Evolutionary conservation across 176 grass and related monocot species (phyloP).

Genomic region (Musa itinerans): DNA sequence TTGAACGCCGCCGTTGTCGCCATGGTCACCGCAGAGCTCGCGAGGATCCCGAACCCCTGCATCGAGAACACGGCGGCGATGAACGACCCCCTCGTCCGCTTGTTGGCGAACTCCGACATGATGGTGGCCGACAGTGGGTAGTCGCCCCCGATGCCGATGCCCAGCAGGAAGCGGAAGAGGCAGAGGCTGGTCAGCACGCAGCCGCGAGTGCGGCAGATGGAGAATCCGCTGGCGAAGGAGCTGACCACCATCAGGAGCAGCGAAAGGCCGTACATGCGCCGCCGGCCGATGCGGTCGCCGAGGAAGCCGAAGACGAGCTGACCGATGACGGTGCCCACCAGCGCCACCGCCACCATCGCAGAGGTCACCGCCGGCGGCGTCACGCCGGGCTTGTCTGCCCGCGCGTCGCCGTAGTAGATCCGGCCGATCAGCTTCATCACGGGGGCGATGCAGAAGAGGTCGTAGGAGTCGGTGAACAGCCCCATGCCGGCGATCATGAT

Average conservation of each 20-base stretch:
- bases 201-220: conserved; percentile 50
- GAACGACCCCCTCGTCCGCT: conserved; percentile 47
- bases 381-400: neutral
- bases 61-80: conserved; percentile 85
- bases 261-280: conserved; percentile 25
- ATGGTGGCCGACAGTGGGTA: conserved; percentile 80
- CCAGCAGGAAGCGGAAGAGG: conserved; percentile 69
- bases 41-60: conserved; percentile 79
- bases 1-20: conserved; percentile 44
- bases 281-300: conserved; percentile 29
- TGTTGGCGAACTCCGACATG: conserved; percentile 84
- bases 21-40: conserved; percentile 68
- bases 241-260: conserved; percentile 37
- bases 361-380: conserved; percentile 23
- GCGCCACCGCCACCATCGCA: conserved; percentile 18
- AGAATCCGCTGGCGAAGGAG: conserved; percentile 57
- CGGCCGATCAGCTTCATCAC: conserved; percentile 34
- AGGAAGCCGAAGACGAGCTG: conserved; percentile 25
- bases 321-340: conserved; percentile 25
- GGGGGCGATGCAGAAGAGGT: conserved; percentile 39
- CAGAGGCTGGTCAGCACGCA: conserved; percentile 64
- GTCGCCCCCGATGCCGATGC: conserved; percentile 69
- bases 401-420: conserved; percentile 22
- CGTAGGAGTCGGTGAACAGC: conserved; percentile 40
- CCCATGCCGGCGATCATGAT: conserved; percentile 40